Base-by-base conservation (phyloP, 2,329 filamentous ascomycete species). In the Colletotrichum horii region DNA sequence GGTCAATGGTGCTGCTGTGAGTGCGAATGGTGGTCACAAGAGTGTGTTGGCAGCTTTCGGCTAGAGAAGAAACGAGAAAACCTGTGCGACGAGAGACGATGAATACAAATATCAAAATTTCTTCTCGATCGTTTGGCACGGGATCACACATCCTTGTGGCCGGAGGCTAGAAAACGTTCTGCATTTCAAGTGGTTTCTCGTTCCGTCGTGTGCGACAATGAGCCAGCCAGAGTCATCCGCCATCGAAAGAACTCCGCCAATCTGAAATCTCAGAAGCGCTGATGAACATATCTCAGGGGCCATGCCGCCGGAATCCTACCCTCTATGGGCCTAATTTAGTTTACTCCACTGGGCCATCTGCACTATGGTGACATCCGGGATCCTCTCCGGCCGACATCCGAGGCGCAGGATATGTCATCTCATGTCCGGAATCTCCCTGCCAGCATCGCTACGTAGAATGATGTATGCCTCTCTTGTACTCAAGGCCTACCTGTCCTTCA, bases 11-110 rank as follows among this genome's bases (percentile, higher is more conserved):
- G 61, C 58, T 48, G 66, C 61, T 12, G 67, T 74, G 1, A 71
- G 66, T 58, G 66, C 71, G n/a, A 58, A 74, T n/a, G 71, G 71
- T 26, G 71, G 71, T 26, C 56, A 62, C 19, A 34, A 58, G 24
- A 62, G 56, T 56, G 56, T 34, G 3, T 15, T 70, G 28, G 67
- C 56, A 26, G 36, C 56, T 14, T 70, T 34, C 26, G 56, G 56
- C 15, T 62, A 66, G 64, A 52, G n/a, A 52, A 22, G 6, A 52
- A 52, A 2, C n/a, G 11, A 52, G 43, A n/a, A 14, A 52, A 12
- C 11, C n/a, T 22, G 43, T 52, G 43, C 43, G 12, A 52, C 43
- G 6, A 22, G 12, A 22, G n/a, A 14, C 43, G 4, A 52, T 22
- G 43, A 22, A 52, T 22, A 52, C 43, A 52, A 2, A 22, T 22